These are phyloP conservation scores for Jackrogersella minutella DNA, from an alignment of 495 filamentous ascomycete species.

Conservation along the genomic window DNA sequence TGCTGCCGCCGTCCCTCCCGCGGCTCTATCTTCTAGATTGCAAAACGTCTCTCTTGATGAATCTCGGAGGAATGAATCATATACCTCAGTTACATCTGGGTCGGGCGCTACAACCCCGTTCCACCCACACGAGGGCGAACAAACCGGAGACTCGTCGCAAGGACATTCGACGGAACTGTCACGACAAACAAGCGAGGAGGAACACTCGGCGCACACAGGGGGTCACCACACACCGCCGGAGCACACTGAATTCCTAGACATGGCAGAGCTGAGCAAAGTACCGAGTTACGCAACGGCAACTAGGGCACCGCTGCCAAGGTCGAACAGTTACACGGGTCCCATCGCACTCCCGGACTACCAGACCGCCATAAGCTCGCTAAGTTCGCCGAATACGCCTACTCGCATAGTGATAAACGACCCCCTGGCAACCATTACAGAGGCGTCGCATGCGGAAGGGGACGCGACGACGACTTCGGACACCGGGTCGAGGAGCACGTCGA, in stretches of 20 bases:
- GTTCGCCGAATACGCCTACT: constrained; percentile 47
- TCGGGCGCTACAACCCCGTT: constrained; percentile 46
- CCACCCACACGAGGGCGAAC: constrained; percentile 38
- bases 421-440: constrained; percentile 45
- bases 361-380: constrained; percentile 45
- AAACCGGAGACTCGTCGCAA: constrained; percentile 44
- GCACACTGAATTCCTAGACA: constrained; percentile 68
- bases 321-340: constrained; percentile 34
- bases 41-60: constrained; percentile 63
- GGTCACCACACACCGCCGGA: constrained; percentile 64
- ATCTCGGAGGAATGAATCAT: constrained; percentile 47
- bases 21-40: constrained; percentile 69
- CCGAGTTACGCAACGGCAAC: constrained; percentile 84
- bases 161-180: constrained; percentile 54
- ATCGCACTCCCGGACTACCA: constrained; percentile 52
- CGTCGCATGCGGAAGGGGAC: neutral
- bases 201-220: constrained; percentile 50
- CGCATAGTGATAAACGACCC: constrained; percentile 41
- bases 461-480: neutral
- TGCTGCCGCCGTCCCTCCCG: constrained; percentile 63
- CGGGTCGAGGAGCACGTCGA: constrained; percentile 38
- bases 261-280: constrained; percentile 73
- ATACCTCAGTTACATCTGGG: constrained; percentile 41
- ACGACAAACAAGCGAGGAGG: constrained; percentile 70
- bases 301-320: constrained; percentile 60